These are phyloP conservation scores for Sextonia rubra DNA, from an alignment of 164 flowering plant genomes.

Conservation along the genomic window DNA sequence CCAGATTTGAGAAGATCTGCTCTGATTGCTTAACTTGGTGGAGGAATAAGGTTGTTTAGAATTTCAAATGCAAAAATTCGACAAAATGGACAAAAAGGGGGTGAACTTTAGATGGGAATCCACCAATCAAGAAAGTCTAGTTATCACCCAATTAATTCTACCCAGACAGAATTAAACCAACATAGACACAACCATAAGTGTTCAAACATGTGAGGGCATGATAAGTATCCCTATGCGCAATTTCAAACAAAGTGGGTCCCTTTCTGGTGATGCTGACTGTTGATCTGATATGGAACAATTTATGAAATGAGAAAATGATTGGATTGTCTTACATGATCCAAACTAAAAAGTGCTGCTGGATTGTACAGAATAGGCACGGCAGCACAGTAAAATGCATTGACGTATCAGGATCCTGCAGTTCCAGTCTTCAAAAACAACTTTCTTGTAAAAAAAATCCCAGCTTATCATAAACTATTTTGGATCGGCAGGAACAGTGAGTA, in stretches of 20 bases:
- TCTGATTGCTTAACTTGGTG: too few relatives aligned
- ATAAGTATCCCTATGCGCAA: not conserved
- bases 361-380: not conserved
- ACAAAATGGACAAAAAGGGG: too few relatives aligned
- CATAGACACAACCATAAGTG: not conserved
- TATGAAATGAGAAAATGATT: not conserved
- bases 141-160: not conserved
- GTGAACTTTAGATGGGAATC: too few relatives aligned
- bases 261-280: not conserved
- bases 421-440: not conserved
- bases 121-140: too few relatives aligned
- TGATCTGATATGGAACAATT: not conserved
- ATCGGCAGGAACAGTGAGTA: not conserved
- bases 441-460: not conserved
- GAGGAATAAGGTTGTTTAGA: too few relatives aligned
- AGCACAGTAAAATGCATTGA: not conserved
- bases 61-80: too few relatives aligned
- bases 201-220: not conserved
- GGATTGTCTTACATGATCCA: too few relatives aligned
- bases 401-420: not conserved
- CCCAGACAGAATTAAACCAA: not conserved
- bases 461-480: not conserved
- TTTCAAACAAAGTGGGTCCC: not conserved
- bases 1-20: too few relatives aligned
- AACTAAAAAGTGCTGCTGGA: too few relatives aligned